phyloP scores from a whole-genome alignment of 352 stramenopile species.

The Blastocystis sp. region DNA sequence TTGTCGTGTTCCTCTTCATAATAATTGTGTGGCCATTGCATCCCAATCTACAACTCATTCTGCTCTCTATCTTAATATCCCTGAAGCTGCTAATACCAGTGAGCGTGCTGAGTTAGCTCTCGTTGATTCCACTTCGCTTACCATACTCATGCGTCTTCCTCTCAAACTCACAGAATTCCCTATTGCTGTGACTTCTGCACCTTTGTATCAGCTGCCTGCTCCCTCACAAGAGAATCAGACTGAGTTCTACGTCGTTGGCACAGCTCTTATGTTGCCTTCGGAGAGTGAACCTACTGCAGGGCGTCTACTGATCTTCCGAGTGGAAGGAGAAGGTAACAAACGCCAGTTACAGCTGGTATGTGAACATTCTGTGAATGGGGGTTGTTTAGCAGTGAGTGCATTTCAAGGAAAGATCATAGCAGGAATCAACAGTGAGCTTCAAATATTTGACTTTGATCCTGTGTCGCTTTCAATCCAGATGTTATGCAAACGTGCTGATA shows the following conservation, averaged over 20 bases:
- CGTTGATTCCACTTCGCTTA: background rate
- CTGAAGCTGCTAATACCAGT: background rate
- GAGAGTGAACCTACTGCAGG: conserved; percentile 26
- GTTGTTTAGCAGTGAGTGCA: background rate
- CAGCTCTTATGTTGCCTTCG: conserved; percentile 1
- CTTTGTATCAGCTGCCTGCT: background rate
- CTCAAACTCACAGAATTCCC: conserved; percentile 20
- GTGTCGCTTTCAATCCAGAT: background rate
- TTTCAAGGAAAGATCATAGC: background rate
- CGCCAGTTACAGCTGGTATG: background rate
- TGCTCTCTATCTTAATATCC: background rate
- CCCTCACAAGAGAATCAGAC: background rate
- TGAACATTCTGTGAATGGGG: background rate
- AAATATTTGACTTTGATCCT: conserved; percentile 24
- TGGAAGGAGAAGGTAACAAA: background rate
- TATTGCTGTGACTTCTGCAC: background rate
- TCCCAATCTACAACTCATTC: background rate
- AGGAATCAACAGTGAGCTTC: conserved; percentile 22
- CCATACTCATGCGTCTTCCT: background rate
- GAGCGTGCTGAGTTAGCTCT: background rate
- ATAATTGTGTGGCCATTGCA: background rate
- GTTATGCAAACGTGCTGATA: background rate
- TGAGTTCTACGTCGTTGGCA: conserved; percentile 11
- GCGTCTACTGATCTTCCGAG: background rate
- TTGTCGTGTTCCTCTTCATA: background rate